Evolutionary conservation across 2,329 filamentous ascomycete genomes (phyloP), one percentile per base, ranked within the genome.

Genomic region (Sporothrix euskadiensis): DNA sequence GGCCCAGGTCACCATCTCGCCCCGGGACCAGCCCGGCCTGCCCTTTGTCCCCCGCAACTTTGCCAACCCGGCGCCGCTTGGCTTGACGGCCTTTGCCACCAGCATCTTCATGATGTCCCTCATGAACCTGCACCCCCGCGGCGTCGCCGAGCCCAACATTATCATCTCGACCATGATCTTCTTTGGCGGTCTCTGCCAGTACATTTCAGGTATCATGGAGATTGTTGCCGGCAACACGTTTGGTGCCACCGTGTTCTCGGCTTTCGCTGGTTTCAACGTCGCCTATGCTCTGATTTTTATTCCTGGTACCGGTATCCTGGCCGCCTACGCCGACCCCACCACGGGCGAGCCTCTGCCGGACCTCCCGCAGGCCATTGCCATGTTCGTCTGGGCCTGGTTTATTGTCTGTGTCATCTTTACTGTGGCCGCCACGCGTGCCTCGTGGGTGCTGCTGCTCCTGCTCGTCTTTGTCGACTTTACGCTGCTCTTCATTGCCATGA

Each of bases 121-220:
- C 78, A 85, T 94, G 82, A 95, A 94, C 84, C 85, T 93, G 82
- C 92, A 92, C 75, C 83, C 90, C 3, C 87, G 89, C 16, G 86
- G 85, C 74, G 83, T 94, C 71, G 81, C 81, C 0, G 81, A 80
- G 2, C 90, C 91, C 70, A 91, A 89, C 79, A 87, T 95, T 71
- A 89, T 91, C 59, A 85, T 94, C 26, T 88, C 88, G n/a, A 83
- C 90, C n/a, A 91, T 92, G 14, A 91, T 91, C 77, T 91, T 87
- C 44, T 94, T 94, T 80, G 92, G 92, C 78, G 92, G 92, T 78
- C 84, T 94, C 26, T 88, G 94, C 63, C 93, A 95, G 84, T 85
- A 95, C 73, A 84, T 93, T 39, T 90, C 92, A 76, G 93, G 93
- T 83, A 95, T 95, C 92, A 95, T 93, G 92, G 92, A 94, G 84